These are phyloP conservation scores for Plasmodium adleri DNA, from an alignment of 169 alveolate species.

Conservation along the genomic window DNA sequence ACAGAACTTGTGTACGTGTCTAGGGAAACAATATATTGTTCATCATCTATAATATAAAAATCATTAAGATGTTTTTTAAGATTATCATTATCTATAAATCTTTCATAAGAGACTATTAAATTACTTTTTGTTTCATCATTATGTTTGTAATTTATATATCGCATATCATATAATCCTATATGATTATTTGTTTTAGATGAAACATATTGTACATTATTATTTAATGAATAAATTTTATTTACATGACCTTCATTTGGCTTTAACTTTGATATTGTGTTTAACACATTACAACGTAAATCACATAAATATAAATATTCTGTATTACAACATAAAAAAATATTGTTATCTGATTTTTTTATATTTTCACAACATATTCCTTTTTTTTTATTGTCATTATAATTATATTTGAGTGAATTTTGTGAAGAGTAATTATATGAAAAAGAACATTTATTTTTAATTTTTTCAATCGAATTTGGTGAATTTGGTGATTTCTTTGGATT, in stretches of 20 bases:
- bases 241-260: constrained; percentile 72
- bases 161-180: constrained; percentile 76
- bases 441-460: constrained; percentile 45
- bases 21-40: constrained; percentile 72
- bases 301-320: constrained; percentile 70
- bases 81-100: constrained; percentile 74
- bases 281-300: constrained; percentile 69
- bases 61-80: constrained; percentile 75
- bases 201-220: constrained; percentile 75
- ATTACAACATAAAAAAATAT: constrained; percentile 71
- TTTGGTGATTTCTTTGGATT: constrained; percentile 37
- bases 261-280: constrained; percentile 77
- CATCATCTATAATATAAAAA: constrained; percentile 75
- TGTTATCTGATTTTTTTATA: constrained; percentile 58
- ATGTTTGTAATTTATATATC: constrained; percentile 52
- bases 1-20: constrained; percentile 74
- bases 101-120: constrained; percentile 49
- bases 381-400: constrained; percentile 71
- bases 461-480: constrained; percentile 22
- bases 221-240: constrained; percentile 72
- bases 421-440: constrained; percentile 67
- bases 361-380: constrained; percentile 76
- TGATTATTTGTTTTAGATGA: constrained; percentile 76
- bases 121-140: constrained; percentile 58
- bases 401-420: constrained; percentile 73